Percentiles rank a stretch among this genome's conserved stretches.
phyloP scores from a whole-genome alignment of 495 filamentous ascomycete species.

The Bathelium albidoporum region DNA sequence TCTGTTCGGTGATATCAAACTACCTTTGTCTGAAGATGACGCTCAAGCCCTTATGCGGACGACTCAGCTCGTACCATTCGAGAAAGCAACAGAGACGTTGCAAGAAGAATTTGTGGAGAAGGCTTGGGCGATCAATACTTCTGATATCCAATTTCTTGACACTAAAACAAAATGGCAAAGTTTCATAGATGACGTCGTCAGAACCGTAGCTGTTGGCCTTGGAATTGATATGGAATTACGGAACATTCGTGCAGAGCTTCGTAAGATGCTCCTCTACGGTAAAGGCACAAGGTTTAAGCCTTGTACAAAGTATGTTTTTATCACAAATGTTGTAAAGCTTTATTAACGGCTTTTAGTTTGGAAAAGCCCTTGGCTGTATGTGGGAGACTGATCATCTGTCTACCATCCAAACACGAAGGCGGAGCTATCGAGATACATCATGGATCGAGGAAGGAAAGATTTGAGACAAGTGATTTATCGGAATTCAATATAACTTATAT shows the following conservation, averaged over 20 bases:
- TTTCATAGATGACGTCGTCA: background rate
- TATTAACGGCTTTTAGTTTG: too few species aligned
- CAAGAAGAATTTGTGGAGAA: background rate
- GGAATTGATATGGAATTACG: background rate
- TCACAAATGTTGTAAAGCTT: too few species aligned
- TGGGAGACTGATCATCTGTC: background rate
- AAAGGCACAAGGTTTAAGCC: background rate
- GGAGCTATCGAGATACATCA: background rate
- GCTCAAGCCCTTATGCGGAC: background rate
- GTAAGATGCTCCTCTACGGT: background rate
- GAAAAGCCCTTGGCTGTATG: background rate
- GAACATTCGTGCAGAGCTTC: background rate
- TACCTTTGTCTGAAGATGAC: background rate
- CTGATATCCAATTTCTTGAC: background rate
- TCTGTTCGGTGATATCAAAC: background rate
- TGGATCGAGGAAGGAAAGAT: background rate
- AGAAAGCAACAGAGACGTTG: background rate
- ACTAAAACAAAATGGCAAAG: background rate
- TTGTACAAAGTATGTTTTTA: background rate
- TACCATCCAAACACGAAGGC: background rate
- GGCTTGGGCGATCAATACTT: background rate
- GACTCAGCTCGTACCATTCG: background rate
- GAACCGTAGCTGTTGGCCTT: background rate
- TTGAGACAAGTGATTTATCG: background rate
- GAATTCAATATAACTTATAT: background rate